Evolutionary conservation across 768 basidiomycete species (phyloP), one percentile per base, ranked within the genome.

Genomic region (Baorangia bicolor): DNA sequence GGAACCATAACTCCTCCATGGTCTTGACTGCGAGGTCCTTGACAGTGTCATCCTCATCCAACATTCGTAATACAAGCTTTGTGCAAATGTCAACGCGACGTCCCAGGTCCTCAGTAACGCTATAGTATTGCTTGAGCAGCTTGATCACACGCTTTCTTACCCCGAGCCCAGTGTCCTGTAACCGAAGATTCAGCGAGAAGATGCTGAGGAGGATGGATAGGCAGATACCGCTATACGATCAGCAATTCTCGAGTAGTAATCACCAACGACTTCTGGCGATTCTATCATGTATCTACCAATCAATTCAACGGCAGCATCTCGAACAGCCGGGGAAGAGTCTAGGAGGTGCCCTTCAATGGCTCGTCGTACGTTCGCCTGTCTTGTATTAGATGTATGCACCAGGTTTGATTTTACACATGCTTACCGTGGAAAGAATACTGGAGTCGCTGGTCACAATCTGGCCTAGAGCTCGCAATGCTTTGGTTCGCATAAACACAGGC

Each of bases 211-310:
- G 25, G 18, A 30, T 20, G 16, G 18, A 31, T n/a, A 35, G 20
- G 31, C 1, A 74, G 84, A 69, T 73, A 97, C 95, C 37, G 91
- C 89, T 61, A 97, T 92, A 5, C 97, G 88, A 56, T 93, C 90
- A 2, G 90, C 85, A 50, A 99, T 91, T 69, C 86, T 86, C 44
- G 81, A 78, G 64, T 95, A 96, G 73, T 98, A 98, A 63, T 94
- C 86, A 4, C 83, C 82, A 0, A 91, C 92, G n/a, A 98, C 86
- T 52, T 87, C 86, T 0, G 93, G 92, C 0, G 88, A 86, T 57
- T 93, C 88, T 34, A 94, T 84, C 78, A 98, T 87, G 65, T 98
- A 96, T 74, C 94, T 96, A n/a, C 97, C 97, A 54, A 98, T 92
- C 54, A 99, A 76, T 66, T 98, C 97, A 14, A 99, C 92, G 6